Evolutionary conservation across 371 early-diverging fungal genomes (phyloP).

Genomic region (Mortierella sp.): DNA sequence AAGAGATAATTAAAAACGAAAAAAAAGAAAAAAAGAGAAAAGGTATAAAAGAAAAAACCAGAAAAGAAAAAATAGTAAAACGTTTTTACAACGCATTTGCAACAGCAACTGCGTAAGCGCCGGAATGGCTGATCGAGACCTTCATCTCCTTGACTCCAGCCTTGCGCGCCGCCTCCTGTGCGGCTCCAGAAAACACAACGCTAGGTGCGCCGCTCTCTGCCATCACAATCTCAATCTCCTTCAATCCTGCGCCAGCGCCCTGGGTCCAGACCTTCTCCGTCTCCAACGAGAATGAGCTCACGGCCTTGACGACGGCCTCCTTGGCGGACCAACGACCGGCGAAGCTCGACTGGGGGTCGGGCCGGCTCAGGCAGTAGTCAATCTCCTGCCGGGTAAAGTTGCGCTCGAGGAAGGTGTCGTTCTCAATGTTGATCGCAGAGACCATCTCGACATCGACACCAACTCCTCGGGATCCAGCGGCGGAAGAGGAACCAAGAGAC

Average conservation of each 20-base stretch:
- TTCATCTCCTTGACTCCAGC: constrained; percentile 85
- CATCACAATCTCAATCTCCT: constrained; percentile 90
- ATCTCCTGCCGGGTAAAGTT: constrained; percentile 91
- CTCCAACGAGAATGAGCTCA: constrained; percentile 73
- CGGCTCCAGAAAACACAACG: constrained; percentile 91
- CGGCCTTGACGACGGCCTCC: constrained; percentile 97
- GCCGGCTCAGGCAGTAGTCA: constrained; percentile 82
- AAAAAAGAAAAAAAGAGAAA: background rate
- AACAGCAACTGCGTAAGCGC: constrained; percentile 93
- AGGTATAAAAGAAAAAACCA: constrained; percentile 12
- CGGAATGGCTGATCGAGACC: constrained; percentile 95
- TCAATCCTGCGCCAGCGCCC: constrained; percentile 91
- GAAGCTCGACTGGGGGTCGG: constrained; percentile 89
- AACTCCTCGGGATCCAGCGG: constrained; percentile 65
- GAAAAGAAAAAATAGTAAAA: background rate
- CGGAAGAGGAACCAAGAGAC: constrained; percentile 23
- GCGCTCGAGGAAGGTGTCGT: constrained; percentile 89
- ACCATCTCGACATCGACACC: constrained; percentile 96
- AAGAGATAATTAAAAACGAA: constrained; percentile 13
- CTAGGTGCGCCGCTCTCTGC: constrained; percentile 88
- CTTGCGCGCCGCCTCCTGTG: constrained; percentile 75
- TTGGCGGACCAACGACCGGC: constrained; percentile 98
- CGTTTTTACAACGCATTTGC: constrained; percentile 64
- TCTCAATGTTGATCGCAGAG: constrained; percentile 84
- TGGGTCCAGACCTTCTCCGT: constrained; percentile 78